Conservation (phyloP, 2,329 filamentous ascomycete species). For the Colletotrichum somersetense region DNA sequence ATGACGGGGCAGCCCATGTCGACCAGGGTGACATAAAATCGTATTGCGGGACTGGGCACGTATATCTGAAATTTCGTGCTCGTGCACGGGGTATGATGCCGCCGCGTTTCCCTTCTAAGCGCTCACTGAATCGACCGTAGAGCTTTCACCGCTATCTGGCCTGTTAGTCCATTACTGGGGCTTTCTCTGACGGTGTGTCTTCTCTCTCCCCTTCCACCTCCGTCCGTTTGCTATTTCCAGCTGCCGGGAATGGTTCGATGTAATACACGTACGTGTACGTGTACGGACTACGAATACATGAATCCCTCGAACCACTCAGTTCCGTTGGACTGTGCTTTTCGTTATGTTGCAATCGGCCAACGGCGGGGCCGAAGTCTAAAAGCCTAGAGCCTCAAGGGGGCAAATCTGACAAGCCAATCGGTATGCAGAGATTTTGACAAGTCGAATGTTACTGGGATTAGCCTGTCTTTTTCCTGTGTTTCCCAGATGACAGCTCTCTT, state of each 20-base stretch:
- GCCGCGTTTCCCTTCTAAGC: conserved; percentile 11
- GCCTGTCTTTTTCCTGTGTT: background rate
- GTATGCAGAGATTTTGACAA: conserved; percentile 18
- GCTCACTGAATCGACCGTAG: conserved; percentile 13
- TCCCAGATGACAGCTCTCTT: conserved; percentile 23
- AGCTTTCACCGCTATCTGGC: background rate
- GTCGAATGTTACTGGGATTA: conserved; percentile 6
- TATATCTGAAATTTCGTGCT: background rate
- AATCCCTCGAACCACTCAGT: background rate
- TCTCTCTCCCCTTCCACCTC: no score
- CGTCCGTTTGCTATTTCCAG: background rate
- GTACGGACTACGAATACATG: background rate
- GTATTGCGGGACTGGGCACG: background rate
- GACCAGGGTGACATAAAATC: background rate
- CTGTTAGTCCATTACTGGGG: background rate
- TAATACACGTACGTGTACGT: background rate
- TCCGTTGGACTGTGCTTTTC: conserved; percentile 14
- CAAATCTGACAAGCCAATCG: conserved; percentile 27
- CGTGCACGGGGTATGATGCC: conserved; percentile 1
- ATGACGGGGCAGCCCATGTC: background rate
- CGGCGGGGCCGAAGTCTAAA: conserved; percentile 7
- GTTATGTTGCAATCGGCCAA: conserved; percentile 5
- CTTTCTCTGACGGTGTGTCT: background rate
- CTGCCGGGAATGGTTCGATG: background rate
- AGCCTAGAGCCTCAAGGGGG: conserved; percentile 10